phyloP scores from a whole-genome alignment of 176 grass and related monocot species.

The Oryza longistaminata region DNA sequence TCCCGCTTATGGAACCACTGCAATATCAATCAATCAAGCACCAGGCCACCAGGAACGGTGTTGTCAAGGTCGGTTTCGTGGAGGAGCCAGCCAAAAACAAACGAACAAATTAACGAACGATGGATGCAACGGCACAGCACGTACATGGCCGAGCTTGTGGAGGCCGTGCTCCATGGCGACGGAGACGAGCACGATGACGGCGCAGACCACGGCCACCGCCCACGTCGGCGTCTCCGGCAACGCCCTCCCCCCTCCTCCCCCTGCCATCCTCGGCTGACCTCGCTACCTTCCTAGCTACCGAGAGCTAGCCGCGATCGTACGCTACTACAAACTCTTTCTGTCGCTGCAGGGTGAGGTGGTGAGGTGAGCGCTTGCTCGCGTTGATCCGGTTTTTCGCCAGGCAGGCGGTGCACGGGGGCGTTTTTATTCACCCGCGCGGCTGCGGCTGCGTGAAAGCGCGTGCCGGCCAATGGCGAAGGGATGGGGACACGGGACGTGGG shows the following conservation, averaged over 20 bases:
- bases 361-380: background rate
- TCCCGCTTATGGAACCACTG: conserved; percentile 81
- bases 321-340: background rate
- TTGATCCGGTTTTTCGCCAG: background rate
- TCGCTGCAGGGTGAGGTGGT: background rate
- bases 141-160: conserved; percentile 67
- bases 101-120: background rate
- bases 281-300: no score
- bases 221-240: conserved; percentile 68
- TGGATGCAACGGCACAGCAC: background rate
- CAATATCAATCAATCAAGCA: background rate
- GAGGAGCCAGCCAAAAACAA: background rate
- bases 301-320: no score
- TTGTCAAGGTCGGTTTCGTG: background rate
- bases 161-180: conserved; percentile 70
- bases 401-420: background rate
- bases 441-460: background rate
- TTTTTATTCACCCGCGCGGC: conserved; percentile 4
- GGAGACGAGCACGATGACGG: conserved; percentile 65
- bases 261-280: no score
- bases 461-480: background rate
- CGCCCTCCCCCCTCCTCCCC: conserved; percentile 10
- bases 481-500: no score
- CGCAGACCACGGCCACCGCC: conserved; percentile 71
- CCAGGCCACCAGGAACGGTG: background rate